Base-by-base conservation (phyloP, 164 flowering plant genomes). In the Vitis labrusca region DNA sequence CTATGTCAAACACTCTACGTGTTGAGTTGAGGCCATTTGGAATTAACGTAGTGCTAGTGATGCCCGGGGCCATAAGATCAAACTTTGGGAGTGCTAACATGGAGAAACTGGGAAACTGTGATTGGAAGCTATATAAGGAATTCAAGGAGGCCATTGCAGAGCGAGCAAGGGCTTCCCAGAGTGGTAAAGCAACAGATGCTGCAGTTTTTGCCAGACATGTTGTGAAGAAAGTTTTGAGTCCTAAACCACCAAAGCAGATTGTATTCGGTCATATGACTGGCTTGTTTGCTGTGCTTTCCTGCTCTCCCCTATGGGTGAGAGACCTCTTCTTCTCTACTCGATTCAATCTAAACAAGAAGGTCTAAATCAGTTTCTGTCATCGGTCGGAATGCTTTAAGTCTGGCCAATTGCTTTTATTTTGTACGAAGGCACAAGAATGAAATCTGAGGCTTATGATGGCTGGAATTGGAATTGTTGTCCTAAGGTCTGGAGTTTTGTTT, bases 161-260 rank as follows among this genome's bases (percentile, higher is more conserved):
- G 66, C 55, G 91, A 59, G 90, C 89, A 0, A 78, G 52, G 51
- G 91, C 93, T 52, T 90, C 96, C 1, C 96, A 90, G 63, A 71
- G 78, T 6, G 66, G 73, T 1, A 85, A 84, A 59, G 79, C 93
- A 0, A 88, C 88, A 0, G 85, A 84, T 73, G 86, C 85, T 3
- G n/a, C 63, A 0, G 16, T 82, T 13, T 83, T 90, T 58, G 93
- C 96, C 1, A 73, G 80, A 48, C 86, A 88, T 80, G 89, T 90
- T 0, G 93, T 63, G 3, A 75, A 72, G 60, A 85, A 80, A 64
- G 87, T 88, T 56, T 71, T 87, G 86, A 75, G 85, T 53, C 73
- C 80, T 12, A 80, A 56, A 51, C 91, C 93, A 8, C 93, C 96
- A 0, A 86, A 78, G 75, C 82, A 82, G 44, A 85, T 87, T 48